These are phyloP conservation scores for Lentinula detonsa DNA, from an alignment of 768 basidiomycete genomes.

Conservation along the genomic window DNA sequence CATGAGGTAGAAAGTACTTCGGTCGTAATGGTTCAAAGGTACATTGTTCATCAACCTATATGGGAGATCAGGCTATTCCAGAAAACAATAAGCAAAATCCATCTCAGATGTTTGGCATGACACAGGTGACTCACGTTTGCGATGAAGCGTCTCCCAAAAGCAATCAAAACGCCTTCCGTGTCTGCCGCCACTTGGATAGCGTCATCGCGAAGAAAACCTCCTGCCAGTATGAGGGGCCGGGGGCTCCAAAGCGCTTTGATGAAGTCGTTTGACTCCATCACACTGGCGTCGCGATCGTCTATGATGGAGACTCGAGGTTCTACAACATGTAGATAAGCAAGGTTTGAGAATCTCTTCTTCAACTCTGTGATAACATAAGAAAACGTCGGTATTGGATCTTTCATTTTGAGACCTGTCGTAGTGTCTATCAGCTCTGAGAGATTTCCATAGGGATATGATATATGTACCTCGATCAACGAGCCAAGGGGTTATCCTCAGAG, in stretches of 20 bases:
- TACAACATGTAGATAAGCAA: constrained; percentile 35
- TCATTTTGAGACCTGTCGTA: constrained; percentile 26
- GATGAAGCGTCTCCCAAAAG: constrained; percentile 24
- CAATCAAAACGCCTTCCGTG: constrained; percentile 19
- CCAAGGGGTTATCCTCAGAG: constrained; percentile 37
- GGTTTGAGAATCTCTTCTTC: constrained; percentile 22
- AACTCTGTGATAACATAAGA: constrained; percentile 31
- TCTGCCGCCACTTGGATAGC: constrained; percentile 20
- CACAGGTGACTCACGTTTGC: constrained; percentile 17
- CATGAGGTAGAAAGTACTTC: constrained; percentile 19
- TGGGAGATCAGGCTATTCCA: constrained; percentile 24
- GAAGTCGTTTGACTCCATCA: constrained; percentile 18
- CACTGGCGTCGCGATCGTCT: not conserved
- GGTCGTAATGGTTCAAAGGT: constrained; percentile 16
- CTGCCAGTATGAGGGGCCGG: constrained; percentile 20
- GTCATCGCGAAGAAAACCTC: constrained; percentile 19
- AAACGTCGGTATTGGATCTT: constrained; percentile 34
- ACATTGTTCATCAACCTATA: constrained; percentile 18
- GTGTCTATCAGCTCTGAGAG: not conserved
- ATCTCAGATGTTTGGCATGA: not conserved
- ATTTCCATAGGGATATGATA: not conserved
- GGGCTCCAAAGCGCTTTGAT: constrained; percentile 23
- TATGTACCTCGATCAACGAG: constrained; percentile 15
- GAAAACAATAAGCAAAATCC: not conserved
- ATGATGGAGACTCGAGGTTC: constrained; percentile 16